Base-by-base conservation (phyloP, 139 green algal genomes). In the Nannochloris sp. region DNA sequence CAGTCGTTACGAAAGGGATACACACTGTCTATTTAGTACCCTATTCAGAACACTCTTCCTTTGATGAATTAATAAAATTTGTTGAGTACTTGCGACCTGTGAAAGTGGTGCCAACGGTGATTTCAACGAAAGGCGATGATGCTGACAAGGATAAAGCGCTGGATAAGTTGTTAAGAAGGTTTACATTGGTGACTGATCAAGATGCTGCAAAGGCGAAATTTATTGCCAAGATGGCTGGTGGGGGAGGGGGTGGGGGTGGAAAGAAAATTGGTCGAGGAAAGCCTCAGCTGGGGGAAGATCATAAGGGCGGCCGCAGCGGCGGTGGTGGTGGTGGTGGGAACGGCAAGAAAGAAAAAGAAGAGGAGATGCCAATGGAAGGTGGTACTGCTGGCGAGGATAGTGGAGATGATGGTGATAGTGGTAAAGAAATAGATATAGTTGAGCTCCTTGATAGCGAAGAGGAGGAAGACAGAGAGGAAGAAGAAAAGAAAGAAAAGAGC, bases 11-110 rank as follows among this genome's bases (percentile, higher is more conserved):
- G 31, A 83, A 85, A 64, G 71, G 68, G 7, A 15, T 54, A 15
- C 75, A 61, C 57, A 54, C 54, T 37, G 75, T 79, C 19, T 46
- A 94, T 65, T 80, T 95, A 37, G 82, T 96, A 39, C 89, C 91
- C 2, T 96, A 96, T 86, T 85, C 66, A 23, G 91, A 97, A 77
- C 91, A 97, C 74, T 86, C 65, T 59, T 84, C 54, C 74, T 96
- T 81, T 62, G 25, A 47, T 0, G 91, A 97, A 78, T 81, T 97
- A 24, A 67, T 57, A 15, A 78, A 88, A 31, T 95, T 87, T 64
- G 84, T 97, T 6, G n/a, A 37, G 2, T 87, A 82, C 39, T 53
- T 93, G 25, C 39, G 63, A 14, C 85, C 85, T 1, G 71, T 85
- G 14, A 56, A 87, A 77, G 83, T 88, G 2, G 77, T 95, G 2